phyloP scores from a whole-genome alignment of 495 filamentous ascomycete species.

The Parachaetomium inaequale region DNA sequence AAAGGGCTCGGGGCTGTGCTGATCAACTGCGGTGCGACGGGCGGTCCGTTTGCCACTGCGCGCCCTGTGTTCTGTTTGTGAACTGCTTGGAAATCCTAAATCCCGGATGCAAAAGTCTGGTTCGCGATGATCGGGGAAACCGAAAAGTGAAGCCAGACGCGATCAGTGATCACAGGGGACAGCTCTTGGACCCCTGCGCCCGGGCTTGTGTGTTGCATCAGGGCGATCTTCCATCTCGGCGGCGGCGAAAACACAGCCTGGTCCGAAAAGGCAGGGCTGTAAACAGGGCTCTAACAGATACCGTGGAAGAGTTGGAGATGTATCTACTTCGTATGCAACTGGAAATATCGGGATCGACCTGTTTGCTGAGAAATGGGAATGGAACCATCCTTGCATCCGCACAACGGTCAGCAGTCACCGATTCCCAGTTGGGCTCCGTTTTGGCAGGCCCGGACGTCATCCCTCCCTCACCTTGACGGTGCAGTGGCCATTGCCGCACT shows the following conservation, averaged over 20 bases:
- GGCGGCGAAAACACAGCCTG: too few species aligned
- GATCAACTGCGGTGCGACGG: neutral
- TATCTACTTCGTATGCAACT: too few species aligned
- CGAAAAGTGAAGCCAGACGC: neutral
- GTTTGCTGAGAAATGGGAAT: neutral
- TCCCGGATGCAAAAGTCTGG: neutral
- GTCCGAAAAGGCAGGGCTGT: too few species aligned
- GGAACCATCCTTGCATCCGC: neutral
- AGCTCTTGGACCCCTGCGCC: neutral
- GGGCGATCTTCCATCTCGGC: neutral
- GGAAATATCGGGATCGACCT: neutral
- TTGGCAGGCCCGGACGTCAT: slow-evolving; percentile 2
- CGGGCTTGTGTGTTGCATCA: neutral
- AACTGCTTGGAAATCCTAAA: neutral
- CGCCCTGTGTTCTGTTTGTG: neutral
- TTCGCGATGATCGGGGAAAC: neutral
- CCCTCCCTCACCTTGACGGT: slow-evolving; percentile 5
- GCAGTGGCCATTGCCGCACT: slow-evolving; percentile 1
- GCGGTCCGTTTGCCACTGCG: slow-evolving; percentile 1
- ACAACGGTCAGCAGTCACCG: neutral
- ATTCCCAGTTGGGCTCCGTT: slow-evolving; percentile 1
- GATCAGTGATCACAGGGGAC: neutral
- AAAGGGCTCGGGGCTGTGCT: neutral
- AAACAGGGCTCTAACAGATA: neutral
- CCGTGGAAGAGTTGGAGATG: too few species aligned